Evolutionary conservation across 495 filamentous ascomycete species (phyloP), one percentile per base, ranked within the genome.

Genomic region (Clohesyomyces aquaticus): DNA sequence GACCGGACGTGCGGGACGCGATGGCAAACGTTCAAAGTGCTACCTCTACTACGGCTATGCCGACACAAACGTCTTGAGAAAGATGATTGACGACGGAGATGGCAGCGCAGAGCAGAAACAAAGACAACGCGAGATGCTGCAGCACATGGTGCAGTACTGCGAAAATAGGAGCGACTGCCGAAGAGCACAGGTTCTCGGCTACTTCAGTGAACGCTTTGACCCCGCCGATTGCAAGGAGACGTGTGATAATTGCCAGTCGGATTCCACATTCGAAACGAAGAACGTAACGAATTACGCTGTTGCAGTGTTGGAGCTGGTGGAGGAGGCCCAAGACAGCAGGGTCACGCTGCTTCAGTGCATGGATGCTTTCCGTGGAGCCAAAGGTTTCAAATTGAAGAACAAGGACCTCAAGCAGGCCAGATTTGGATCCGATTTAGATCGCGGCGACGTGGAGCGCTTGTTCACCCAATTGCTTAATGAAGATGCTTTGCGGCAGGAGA

Each of bases 1-100:
- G 71, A 98, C 93, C 11, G 94, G 94, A 0, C 89, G 94, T 47
- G 94, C 94, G 21, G 94, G 94, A 9, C 85, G 94, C 67, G 94
- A 99, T 75, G 93, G 92, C 10, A 85, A 90, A 65, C 80, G 81
- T 10, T 96, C 93, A 12, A 87, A 88, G 35, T 99, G 94, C 76
- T 96, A 91, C 67, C 80, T 99, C 29, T 98, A 87, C 73, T 99
- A 91, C 65, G 78, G 80, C 43, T 96, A 92, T 74, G 79, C 76
- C 19, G 94, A 99, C 61, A 82, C 82, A 35, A 85, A 70, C 61
- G 78, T 69, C 61, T 74, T 82, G 62, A 88, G 76, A 71, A 82
- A 78, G 21, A 90, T 99, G 87, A 96, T 98, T 55, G 79, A 89
- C 16, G 80, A 87, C 1, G 84, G 88, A 1, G 90, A 96, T 21